phyloP scores from a whole-genome alignment of 352 stramenopile species.

The Detonula confervacea region DNA sequence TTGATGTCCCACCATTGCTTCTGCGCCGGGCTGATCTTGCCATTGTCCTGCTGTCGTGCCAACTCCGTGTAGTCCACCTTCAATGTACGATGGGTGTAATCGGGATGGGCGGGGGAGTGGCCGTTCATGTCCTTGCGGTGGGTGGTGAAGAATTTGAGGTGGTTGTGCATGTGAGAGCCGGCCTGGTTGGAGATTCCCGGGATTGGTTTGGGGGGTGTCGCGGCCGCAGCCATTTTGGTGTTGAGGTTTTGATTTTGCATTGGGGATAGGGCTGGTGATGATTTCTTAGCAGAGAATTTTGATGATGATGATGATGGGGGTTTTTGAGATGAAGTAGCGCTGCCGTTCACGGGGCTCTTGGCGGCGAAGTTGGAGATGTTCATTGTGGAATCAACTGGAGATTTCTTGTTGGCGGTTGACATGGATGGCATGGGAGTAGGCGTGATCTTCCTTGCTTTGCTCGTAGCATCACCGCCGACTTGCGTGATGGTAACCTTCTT shows the following conservation, averaged over 20 bases:
- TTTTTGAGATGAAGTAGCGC: background rate
- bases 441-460: slow-evolving; percentile 17
- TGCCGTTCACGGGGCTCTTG: slow-evolving; percentile 1
- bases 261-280: background rate
- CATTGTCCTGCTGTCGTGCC: slow-evolving; percentile 63
- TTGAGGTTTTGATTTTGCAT: background rate
- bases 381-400: slow-evolving; percentile 4
- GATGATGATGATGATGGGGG: background rate
- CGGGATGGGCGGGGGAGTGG: slow-evolving; percentile 86
- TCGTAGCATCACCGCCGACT: background rate
- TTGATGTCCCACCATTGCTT: slow-evolving; percentile 99
- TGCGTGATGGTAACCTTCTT: slow-evolving; percentile 19
- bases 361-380: slow-evolving; percentile 41
- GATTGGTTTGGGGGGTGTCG: slow-evolving; percentile 16
- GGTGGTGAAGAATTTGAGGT: slow-evolving; percentile 89
- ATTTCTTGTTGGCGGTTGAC: slow-evolving; percentile 10
- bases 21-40: slow-evolving; percentile 93
- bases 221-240: background rate
- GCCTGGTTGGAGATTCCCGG: slow-evolving; percentile 7
- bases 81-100: slow-evolving; percentile 94
- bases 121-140: slow-evolving; percentile 90
- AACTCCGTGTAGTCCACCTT: slow-evolving; percentile 85
- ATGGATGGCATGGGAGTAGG: slow-evolving; percentile 28
- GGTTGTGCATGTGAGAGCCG: slow-evolving; percentile 91
- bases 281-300: background rate